phyloP scores from a whole-genome alignment of 106 monocot genomes.

The Dendrobium officinale region DNA sequence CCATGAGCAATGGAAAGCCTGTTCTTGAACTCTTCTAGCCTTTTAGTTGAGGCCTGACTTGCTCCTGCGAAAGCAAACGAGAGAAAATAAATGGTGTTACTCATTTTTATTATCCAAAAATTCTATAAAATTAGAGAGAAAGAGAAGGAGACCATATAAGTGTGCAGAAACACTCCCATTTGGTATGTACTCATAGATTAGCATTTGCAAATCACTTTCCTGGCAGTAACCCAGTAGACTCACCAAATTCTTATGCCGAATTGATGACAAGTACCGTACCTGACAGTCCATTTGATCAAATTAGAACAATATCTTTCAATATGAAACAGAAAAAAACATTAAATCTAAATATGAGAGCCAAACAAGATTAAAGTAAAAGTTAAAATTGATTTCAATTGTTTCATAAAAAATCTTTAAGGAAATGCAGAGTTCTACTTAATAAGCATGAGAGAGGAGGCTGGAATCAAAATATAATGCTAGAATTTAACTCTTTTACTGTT shows the following conservation, averaged over 20 bases:
- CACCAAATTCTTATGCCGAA: constrained; percentile 81
- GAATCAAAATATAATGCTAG: too few relatives aligned
- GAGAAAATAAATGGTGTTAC: neutral
- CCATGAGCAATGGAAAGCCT: constrained; percentile 90
- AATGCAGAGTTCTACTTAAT: too few relatives aligned
- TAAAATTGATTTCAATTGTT: too few relatives aligned
- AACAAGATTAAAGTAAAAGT: too few relatives aligned
- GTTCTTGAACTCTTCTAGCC: constrained; percentile 85
- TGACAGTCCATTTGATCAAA: constrained; percentile 4
- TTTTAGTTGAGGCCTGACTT: constrained; percentile 45
- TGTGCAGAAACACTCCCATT: constrained; percentile 83
- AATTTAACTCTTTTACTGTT: too few relatives aligned
- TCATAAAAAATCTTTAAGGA: too few relatives aligned
- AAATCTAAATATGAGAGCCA: neutral
- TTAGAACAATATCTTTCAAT: neutral
- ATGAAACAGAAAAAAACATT: neutral
- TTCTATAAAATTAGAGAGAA: neutral
- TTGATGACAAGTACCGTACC: constrained; percentile 63
- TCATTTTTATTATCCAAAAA: neutral
- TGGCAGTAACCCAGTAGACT: constrained; percentile 90
- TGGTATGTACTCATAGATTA: constrained; percentile 86
- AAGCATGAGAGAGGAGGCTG: too few relatives aligned
- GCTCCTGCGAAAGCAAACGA: constrained; percentile 36
- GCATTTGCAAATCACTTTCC: constrained; percentile 77
- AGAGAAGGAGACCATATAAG: constrained; percentile 62